phyloP scores from a whole-genome alignment of 768 basidiomycete genomes.

The Atractiella rhizophila region DNA sequence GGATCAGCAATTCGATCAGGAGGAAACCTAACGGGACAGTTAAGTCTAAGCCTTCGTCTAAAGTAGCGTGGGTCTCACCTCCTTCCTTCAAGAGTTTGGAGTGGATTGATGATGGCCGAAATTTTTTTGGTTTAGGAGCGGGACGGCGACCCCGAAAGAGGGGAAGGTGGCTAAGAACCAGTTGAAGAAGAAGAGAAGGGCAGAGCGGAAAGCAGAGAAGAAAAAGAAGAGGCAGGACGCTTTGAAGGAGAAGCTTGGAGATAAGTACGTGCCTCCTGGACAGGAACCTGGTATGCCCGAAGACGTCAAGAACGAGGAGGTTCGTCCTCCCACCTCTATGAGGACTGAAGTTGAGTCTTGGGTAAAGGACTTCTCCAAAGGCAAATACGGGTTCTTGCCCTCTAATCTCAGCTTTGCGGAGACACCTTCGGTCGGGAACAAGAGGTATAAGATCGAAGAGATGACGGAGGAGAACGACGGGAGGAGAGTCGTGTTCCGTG shows the following conservation, averaged over 20 bases:
- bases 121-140: too few species aligned
- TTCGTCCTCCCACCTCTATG: conserved; percentile 16
- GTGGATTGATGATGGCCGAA: too few species aligned
- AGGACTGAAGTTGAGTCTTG: too few species aligned
- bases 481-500: conserved; percentile 55
- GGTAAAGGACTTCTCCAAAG: conserved; percentile 32
- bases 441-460: conserved; percentile 38
- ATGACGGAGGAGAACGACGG: conserved; percentile 41
- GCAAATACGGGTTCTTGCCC: conserved; percentile 72
- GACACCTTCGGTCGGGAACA: conserved; percentile 3
- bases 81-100: too few species aligned
- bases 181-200: conserved; percentile 36
- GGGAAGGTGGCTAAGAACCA: too few species aligned
- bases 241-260: too few species aligned
- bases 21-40: too few species aligned
- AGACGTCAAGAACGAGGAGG: conserved; percentile 19
- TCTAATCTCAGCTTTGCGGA: conserved; percentile 34
- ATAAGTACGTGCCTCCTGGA: conserved; percentile 15
- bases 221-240: too few species aligned
- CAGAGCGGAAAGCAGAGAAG: conserved; percentile 11
- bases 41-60: too few species aligned
- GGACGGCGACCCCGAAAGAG: too few species aligned
- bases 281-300: conserved; percentile 17
- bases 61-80: too few species aligned
- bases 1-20: too few species aligned